phyloP scores from a whole-genome alignment of 208 protist species.

The Novymonas esmeraldas region DNA sequence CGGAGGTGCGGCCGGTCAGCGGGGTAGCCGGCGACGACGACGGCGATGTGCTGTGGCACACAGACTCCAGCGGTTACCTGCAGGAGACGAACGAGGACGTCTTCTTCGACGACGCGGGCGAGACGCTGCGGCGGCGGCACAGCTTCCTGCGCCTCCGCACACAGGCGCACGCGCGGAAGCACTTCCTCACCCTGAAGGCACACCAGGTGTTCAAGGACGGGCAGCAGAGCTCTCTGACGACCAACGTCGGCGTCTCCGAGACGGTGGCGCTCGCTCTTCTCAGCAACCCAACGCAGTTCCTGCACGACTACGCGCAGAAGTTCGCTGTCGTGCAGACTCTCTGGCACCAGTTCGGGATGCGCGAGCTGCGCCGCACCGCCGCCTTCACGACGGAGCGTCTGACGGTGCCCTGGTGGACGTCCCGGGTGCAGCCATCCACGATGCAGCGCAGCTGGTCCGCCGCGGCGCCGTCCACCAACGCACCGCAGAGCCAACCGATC shows the following conservation, averaged over 20 bases:
- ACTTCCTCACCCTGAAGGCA: constrained; percentile 64
- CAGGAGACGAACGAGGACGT: constrained; percentile 70
- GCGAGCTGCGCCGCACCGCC: constrained; percentile 42
- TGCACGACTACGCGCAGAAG: constrained; percentile 39
- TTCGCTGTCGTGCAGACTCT: constrained; percentile 58
- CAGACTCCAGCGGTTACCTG: constrained; percentile 22
- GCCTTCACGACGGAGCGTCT: constrained; percentile 59
- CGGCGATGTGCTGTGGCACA: constrained; percentile 22
- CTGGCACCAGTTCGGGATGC: constrained; percentile 57
- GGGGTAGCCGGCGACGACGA: constrained; percentile 13
- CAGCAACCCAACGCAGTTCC: constrained; percentile 52
- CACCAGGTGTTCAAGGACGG: constrained; percentile 46
- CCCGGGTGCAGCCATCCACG: constrained; percentile 37
- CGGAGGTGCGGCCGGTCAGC: constrained; percentile 11
- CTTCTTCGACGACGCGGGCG: constrained; percentile 66
- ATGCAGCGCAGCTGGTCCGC: constrained; percentile 19
- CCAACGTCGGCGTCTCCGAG: constrained; percentile 45
- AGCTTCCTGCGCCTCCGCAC: constrained; percentile 69
- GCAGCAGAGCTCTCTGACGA: constrained; percentile 41
- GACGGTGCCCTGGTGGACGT: constrained; percentile 55
- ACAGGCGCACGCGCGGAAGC: constrained; percentile 30
- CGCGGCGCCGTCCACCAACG: not conserved
- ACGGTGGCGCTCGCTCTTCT: constrained; percentile 55
- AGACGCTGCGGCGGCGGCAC: constrained; percentile 33
- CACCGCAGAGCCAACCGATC: constrained; percentile 19